Evolutionary conservation across 306 rosid species (phyloP), one percentile per base, ranked within the genome.

Genomic region (Citrullus mucosospermus): DNA sequence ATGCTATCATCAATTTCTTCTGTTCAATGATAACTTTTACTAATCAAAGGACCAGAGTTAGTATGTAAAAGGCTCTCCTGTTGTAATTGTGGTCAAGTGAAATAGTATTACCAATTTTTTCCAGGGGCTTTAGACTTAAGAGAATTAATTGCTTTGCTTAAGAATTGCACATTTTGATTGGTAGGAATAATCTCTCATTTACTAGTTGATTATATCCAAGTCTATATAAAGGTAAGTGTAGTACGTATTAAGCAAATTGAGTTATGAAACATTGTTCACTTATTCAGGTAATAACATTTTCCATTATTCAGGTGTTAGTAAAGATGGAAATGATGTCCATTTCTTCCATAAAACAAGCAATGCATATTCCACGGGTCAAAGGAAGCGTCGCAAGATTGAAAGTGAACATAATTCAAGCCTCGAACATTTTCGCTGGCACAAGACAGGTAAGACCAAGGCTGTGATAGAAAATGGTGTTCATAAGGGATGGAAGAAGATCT

Each of bases 401-500:
- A 81, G 51, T 34, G 82, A 80, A 46, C 83, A 76, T 61, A 67
- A 77, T 79, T 80, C 68, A 55, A 76, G 65, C 50, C 46, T 78
- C 15, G 87, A 83, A 79, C 79, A 82, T 56, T 85, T 88, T 44
- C 87, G 92, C 72, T 88, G 92, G 92, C 92, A 88, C 83, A 88
- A 88, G 80, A 88, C 92, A 0, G 92, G 92, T 22, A 86, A 81
- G 78, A 88, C 87, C 34, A 85, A 80, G 80, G 69, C 90, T 71
- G 78, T 87, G 54, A 41, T 78, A 9, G 84, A 81, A 58, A 78
- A 81, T 57, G 88, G 88, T 71, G 70, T 75, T 73, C 85, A 76
- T 17, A 91, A 85, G 78, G 96, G 98, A 75, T 95, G 85, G 68
- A 95, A 91, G 82, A 95, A 95, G 85, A 95, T 95, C 71, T 86